phyloP scores from a whole-genome alignment of 1,139 yeast genomes.

The Kazachstania sp. region DNA sequence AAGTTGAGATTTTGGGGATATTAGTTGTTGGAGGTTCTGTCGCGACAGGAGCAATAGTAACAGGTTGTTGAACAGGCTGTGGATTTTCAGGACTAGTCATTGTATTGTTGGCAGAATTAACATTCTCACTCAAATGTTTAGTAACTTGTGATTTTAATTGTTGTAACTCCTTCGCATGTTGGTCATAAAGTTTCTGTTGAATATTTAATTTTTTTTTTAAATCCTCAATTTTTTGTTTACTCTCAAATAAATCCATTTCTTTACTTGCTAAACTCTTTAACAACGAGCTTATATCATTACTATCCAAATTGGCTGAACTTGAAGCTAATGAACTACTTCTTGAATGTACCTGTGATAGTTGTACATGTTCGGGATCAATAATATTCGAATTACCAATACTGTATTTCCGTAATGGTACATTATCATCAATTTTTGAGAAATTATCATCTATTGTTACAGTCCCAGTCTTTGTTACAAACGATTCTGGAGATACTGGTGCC shows the following conservation, averaged over 20 bases:
- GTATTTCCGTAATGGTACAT: background rate
- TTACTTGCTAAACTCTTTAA: slow-evolving; percentile 26
- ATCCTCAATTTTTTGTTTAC: slow-evolving; percentile 29
- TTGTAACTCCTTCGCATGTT: slow-evolving; percentile 21
- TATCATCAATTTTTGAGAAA: background rate
- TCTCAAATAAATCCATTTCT: slow-evolving; percentile 28
- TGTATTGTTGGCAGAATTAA: background rate
- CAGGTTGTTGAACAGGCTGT: background rate
- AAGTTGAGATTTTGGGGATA: background rate
- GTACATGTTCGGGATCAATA: slow-evolving; percentile 1
- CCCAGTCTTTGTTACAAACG: background rate
- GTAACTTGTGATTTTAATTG: slow-evolving; percentile 23
- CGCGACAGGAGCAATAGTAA: background rate
- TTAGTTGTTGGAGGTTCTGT: too few species aligned
- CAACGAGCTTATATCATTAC: slow-evolving; percentile 7
- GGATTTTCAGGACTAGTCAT: background rate
- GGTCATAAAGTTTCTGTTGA: slow-evolving; percentile 22
- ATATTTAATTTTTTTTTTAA: slow-evolving; percentile 18
- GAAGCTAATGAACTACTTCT: slow-evolving; percentile 7
- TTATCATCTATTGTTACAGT: background rate
- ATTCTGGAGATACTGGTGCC: slow-evolving; percentile 19
- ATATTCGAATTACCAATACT: slow-evolving; percentile 2
- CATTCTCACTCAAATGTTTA: slow-evolving; percentile 9
- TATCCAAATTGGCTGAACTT: slow-evolving; percentile 1
- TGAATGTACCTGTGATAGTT: slow-evolving; percentile 5